These are phyloP conservation scores for Nitzschia putrida DNA, from an alignment of 108 stramenopile genomes.

Conservation along the genomic window DNA sequence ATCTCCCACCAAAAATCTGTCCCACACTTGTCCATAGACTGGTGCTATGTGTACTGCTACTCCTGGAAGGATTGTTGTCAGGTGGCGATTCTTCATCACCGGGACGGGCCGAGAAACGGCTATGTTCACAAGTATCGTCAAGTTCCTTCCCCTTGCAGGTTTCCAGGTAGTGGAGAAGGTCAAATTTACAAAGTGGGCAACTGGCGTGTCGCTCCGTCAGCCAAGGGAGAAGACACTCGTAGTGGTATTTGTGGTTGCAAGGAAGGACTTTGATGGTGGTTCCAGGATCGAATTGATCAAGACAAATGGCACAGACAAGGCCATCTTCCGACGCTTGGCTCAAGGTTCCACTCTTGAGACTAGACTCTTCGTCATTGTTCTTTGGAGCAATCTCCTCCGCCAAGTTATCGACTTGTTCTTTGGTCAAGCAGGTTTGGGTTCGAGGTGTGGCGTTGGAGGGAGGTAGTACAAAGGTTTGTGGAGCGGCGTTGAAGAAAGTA, in stretches of 20 bases:
- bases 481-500: too few species aligned
- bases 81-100: too few species aligned
- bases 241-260: conserved; percentile 86
- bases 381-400: conserved; percentile 11
- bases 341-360: background rate
- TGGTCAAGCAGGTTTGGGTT: conserved; percentile 16
- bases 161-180: conserved; percentile 24
- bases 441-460: too few species aligned
- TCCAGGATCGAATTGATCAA: conserved; percentile 83
- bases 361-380: background rate
- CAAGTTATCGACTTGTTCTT: conserved; percentile 32
- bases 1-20: too few species aligned
- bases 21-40: too few species aligned
- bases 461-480: too few species aligned
- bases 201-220: conserved; percentile 77
- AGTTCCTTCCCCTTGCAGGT: too few species aligned
- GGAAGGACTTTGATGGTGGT: conserved; percentile 67
- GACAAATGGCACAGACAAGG: conserved; percentile 78
- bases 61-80: too few species aligned
- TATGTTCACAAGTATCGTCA: too few species aligned
- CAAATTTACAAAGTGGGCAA: conserved; percentile 83
- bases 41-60: too few species aligned
- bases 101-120: too few species aligned
- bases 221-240: conserved; percentile 90
- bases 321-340: background rate